Percentiles rank a stretch among this genome's conserved stretches.
Conservation (phyloP, 345 rosid genomes). For the Eucalyptus globulus region DNA sequence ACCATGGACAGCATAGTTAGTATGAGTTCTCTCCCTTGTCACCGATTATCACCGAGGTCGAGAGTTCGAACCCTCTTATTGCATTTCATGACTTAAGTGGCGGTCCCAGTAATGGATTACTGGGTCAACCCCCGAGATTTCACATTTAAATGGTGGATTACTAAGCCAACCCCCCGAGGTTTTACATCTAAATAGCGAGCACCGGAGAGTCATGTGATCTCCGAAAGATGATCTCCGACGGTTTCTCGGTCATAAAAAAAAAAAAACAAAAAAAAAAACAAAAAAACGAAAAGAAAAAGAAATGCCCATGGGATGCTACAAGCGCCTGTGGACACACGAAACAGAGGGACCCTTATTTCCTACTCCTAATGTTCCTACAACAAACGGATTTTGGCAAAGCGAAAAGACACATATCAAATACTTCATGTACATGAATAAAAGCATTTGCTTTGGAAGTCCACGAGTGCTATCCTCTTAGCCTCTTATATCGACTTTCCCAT, state of each 20-base stretch:
- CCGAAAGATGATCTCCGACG: no score
- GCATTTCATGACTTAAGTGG: no score
- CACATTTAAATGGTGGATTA: no score
- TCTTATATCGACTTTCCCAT: neutral
- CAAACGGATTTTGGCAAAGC: neutral
- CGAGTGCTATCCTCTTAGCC: neutral
- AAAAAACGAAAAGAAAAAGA: no score
- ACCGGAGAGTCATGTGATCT: accelerated
- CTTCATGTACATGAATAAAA: neutral
- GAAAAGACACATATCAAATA: neutral
- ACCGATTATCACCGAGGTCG: accelerated
- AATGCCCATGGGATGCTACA: neutral
- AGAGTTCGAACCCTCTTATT: no score
- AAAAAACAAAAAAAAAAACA: no score
- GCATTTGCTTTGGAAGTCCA: neutral
- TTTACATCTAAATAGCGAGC: no score
- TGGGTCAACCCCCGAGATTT: no score
- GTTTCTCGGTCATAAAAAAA: no score
- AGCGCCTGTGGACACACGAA: neutral
- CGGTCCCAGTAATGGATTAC: no score
- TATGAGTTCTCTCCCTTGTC: accelerated
- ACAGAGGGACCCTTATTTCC: neutral
- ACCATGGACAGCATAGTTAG: accelerated
- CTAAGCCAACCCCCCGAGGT: accelerated
- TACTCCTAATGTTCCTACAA: neutral